These are phyloP conservation scores for Vitis riparia DNA, from an alignment of 164 flowering plant genomes.

Conservation along the genomic window DNA sequence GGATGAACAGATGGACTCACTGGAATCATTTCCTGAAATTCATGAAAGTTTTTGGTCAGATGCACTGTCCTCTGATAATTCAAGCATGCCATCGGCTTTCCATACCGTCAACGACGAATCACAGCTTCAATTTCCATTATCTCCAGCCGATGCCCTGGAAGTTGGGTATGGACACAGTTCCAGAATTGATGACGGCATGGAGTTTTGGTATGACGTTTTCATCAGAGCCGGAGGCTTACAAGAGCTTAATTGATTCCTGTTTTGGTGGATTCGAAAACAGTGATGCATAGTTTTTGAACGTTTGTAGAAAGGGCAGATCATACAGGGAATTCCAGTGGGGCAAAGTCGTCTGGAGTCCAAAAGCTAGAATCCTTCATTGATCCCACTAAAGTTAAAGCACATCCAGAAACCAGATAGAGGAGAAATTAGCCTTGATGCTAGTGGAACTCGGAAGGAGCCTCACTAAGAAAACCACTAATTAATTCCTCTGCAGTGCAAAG, in stretches of 20 bases:
- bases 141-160: neutral
- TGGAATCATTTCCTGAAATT: conserved; percentile 19
- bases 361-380: too few relatives aligned
- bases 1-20: conserved; percentile 10
- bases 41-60: conserved; percentile 47
- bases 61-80: conserved; percentile 8
- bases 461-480: too few relatives aligned
- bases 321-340: too few relatives aligned
- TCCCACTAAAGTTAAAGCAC: too few relatives aligned
- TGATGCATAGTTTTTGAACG: too few relatives aligned
- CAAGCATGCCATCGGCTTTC: neutral
- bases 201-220: conserved; percentile 8
- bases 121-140: conserved; percentile 9
- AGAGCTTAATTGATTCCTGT: neutral
- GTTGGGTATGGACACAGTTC: neutral
- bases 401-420: too few relatives aligned
- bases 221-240: conserved; percentile 1
- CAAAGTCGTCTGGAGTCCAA: too few relatives aligned
- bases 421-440: too few relatives aligned
- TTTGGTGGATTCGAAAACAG: too few relatives aligned
- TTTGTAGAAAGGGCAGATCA: too few relatives aligned
- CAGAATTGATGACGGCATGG: neutral
- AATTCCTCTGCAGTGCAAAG: too few relatives aligned
- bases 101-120: neutral
- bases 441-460: too few relatives aligned